These are phyloP conservation scores for Suhomyces kunorum DNA, from an alignment of 1,139 yeast genomes.

Conservation along the genomic window DNA sequence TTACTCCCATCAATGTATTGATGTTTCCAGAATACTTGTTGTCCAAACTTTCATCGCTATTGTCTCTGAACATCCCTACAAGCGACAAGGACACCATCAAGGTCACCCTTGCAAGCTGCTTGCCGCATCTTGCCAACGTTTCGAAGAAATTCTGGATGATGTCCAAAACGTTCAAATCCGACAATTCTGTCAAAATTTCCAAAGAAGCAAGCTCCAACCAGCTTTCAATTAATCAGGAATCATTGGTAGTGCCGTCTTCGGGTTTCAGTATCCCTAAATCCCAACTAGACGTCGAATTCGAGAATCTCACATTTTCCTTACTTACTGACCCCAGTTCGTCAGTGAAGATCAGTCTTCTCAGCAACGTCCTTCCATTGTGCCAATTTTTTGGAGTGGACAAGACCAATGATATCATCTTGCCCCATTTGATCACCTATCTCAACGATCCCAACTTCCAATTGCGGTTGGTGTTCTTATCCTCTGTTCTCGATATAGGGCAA, in stretches of 20 bases:
- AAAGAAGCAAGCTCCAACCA: neutral
- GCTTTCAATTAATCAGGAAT: neutral
- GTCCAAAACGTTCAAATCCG: slow-evolving; percentile 55
- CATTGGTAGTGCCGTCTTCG: slow-evolving; percentile 8
- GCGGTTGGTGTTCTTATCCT: slow-evolving; percentile 67
- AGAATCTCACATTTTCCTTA: slow-evolving; percentile 61
- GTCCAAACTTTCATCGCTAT: slow-evolving; percentile 61
- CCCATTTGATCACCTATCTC: slow-evolving; percentile 87
- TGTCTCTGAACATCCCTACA: slow-evolving; percentile 26
- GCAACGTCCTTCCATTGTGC: slow-evolving; percentile 73
- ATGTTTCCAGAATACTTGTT: slow-evolving; percentile 79
- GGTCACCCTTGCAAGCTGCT: slow-evolving; percentile 67
- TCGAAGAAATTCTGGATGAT: slow-evolving; percentile 68
- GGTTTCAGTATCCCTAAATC: slow-evolving; percentile 30
- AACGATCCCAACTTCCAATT: slow-evolving; percentile 75
- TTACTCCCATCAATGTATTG: slow-evolving; percentile 74
- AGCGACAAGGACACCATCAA: slow-evolving; percentile 51
- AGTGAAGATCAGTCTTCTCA: slow-evolving; percentile 70
- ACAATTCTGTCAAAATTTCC: slow-evolving; percentile 14
- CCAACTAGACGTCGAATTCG: slow-evolving; percentile 49
- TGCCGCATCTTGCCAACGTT: slow-evolving; percentile 67
- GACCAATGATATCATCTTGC: slow-evolving; percentile 82
- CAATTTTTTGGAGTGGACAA: slow-evolving; percentile 82
- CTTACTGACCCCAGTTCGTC: slow-evolving; percentile 67
- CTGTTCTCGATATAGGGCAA: slow-evolving; percentile 78